Conservation (phyloP, 179 eudicot species). For the Pouteria campechiana region DNA sequence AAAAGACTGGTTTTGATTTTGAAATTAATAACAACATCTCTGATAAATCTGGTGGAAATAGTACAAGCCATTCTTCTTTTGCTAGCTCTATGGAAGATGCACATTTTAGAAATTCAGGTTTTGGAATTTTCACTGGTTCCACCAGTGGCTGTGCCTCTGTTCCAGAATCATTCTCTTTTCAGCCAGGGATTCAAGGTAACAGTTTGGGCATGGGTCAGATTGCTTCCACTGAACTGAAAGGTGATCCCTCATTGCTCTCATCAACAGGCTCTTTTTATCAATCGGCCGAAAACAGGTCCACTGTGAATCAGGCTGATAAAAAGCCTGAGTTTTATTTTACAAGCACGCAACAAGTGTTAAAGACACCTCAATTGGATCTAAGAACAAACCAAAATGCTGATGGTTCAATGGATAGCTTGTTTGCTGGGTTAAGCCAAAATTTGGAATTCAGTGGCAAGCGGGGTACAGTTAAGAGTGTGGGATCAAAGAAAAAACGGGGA, state of each 20-base stretch:
- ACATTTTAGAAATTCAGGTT: no score
- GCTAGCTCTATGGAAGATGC: no score
- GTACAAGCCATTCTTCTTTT: constrained; percentile 6
- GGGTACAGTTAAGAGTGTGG: constrained; percentile 23
- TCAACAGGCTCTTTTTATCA: constrained; percentile 14
- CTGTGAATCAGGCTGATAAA: constrained; percentile 16
- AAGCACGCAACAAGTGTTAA: constrained; percentile 14
- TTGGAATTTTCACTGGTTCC: no score
- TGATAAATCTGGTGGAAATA: no score
- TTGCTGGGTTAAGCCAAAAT: constrained; percentile 22
- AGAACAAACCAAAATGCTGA: constrained; percentile 21
- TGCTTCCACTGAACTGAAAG: constrained; percentile 9
- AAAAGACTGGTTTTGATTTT: no score
- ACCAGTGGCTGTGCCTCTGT: no score
- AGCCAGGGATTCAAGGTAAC: constrained; percentile 1
- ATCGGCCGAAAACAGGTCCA: constrained; percentile 10
- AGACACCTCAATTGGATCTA: constrained; percentile 20
- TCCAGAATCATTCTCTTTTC: constrained; percentile 20
- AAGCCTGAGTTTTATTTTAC: constrained; percentile 16
- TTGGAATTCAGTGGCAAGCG: constrained; percentile 16
- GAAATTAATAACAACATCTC: no score
- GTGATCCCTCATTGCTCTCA: constrained; percentile 17
- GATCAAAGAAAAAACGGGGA: constrained; percentile 32
- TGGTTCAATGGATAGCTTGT: constrained; percentile 19
- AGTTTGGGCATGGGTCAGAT: background rate